Evolutionary conservation across 352 stramenopile species (phyloP), one percentile per base, ranked within the genome.

Genomic region (Thalassiosira ordinaria): DNA sequence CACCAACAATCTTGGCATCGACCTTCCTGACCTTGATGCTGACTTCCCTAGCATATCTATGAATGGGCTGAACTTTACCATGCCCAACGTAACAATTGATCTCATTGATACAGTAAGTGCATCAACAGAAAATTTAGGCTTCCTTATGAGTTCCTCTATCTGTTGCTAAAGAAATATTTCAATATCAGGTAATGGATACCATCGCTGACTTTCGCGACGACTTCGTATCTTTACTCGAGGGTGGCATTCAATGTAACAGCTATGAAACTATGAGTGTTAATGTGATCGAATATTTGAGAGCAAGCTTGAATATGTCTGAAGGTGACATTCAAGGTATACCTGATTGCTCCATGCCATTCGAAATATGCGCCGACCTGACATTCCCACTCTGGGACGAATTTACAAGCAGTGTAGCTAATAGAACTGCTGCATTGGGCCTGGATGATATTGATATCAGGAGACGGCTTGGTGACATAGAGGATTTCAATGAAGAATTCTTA

Each of bases 351-450:
- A 29, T 69, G 13, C 29, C 65, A 29, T 62, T 69, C 20, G 2
- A 35, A 4, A 31, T 69, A 11, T 69, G 60, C 22, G 22, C 60
- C 7, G 60, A 69, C 29, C 65, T 69, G 4, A 53, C 3, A 16
- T 69, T 69, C 16, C 35, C 35, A 41, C 35, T 33, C 22, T 56
- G 39, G 60, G 60, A 69, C 29, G 35, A 9, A n/a, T 69, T 69
- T 27, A 24, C 5, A 29, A n/a, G 31, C 24, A 33, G n/a, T 31
- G 16, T 59, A 8, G 31, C 24, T 59, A 35, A n/a, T 31, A 11
- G 51, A 2, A 59, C 31, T 16, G 16, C 9, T 33, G 51, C 24
- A n/a, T 59, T 59, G 20, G 51, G 20, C 31, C 22, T 59, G 22
- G 20, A 59, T 3, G 51, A 5, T 3, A 59, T 59, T 31, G 7